A percentile compares a stretch with the other conserved stretches of the same genome.
These are phyloP conservation scores for Aspergillus novoparasiticus DNA, from an alignment of 2,329 filamentous ascomycete species.

Conservation along the genomic window DNA sequence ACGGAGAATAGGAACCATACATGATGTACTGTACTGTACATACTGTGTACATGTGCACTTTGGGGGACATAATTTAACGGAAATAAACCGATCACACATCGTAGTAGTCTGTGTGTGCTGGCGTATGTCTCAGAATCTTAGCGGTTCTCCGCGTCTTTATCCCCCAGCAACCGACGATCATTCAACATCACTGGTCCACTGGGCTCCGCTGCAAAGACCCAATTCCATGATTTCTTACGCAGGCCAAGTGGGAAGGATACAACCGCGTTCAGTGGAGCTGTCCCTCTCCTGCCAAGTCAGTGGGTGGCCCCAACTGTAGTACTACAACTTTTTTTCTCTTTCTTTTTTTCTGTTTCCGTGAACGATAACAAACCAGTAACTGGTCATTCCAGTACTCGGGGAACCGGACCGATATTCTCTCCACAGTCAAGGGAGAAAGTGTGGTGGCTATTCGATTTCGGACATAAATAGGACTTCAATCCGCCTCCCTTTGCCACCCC, in stretches of 20 bases:
- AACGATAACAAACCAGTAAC: not conserved
- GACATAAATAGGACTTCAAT: conserved; percentile 11
- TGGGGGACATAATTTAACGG: not conserved
- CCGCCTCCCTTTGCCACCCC: conserved; percentile 11
- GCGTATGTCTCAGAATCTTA: conserved; percentile 1
- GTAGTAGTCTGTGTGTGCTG: not conserved
- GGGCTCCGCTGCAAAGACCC: not conserved
- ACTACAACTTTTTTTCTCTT: too few species aligned
- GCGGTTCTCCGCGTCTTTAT: conserved; percentile 1
- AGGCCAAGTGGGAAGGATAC: not conserved
- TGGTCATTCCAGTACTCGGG: not conserved
- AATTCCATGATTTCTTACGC: conserved; percentile 2
- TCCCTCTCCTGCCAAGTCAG: not conserved
- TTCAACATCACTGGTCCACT: not conserved
- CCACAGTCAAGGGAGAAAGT: not conserved
- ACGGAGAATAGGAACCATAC: not conserved
- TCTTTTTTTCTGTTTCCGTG: not conserved
- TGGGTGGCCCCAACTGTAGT: too few species aligned
- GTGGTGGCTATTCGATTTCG: conserved; percentile 2
- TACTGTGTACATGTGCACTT: too few species aligned
- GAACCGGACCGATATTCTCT: not conserved
- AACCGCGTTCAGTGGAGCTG: not conserved
- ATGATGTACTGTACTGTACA: not conserved
- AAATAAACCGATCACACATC: not conserved
- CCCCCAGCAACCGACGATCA: conserved; percentile 5